phyloP scores from a whole-genome alignment of 768 basidiomycete genomes.

The Leucocoprinus leucothites region DNA sequence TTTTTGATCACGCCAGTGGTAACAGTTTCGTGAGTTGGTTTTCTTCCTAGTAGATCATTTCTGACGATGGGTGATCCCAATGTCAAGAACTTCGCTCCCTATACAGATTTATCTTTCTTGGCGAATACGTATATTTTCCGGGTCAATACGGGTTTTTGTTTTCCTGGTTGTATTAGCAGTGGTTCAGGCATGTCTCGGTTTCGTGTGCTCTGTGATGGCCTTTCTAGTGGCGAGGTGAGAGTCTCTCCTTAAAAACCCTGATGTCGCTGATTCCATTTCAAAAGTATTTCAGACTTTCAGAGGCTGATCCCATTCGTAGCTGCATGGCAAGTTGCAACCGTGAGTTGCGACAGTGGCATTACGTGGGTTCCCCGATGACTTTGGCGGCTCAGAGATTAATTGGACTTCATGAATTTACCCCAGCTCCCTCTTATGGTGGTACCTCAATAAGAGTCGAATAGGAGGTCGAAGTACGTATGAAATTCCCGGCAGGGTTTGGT shows the following conservation, averaged over 20 bases:
- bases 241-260: background rate
- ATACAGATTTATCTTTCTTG: conserved; percentile 29
- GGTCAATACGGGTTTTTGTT: conserved; percentile 19
- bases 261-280: background rate
- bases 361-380: conserved; percentile 18
- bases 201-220: conserved; percentile 21
- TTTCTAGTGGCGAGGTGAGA: conserved; percentile 20
- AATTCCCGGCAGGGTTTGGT: too few relatives aligned
- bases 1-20: conserved; percentile 26
- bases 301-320: conserved; percentile 25
- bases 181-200: conserved; percentile 22
- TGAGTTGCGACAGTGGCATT: conserved; percentile 24
- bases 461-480: conserved; percentile 20
- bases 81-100: conserved; percentile 25
- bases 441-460: conserved; percentile 22
- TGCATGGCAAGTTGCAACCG: conserved; percentile 26
- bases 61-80: background rate
- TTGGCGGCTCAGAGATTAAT: background rate
- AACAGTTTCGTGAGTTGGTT: conserved; percentile 21
- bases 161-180: conserved; percentile 17
- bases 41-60: too few relatives aligned
- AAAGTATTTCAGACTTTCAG: conserved; percentile 22
- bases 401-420: background rate
- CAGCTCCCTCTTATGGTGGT: conserved; percentile 23
- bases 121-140: conserved; percentile 24